Evolutionary conservation across 192 early-diverging fungal genomes (phyloP).

Genomic region (Podochytrium sp.): DNA sequence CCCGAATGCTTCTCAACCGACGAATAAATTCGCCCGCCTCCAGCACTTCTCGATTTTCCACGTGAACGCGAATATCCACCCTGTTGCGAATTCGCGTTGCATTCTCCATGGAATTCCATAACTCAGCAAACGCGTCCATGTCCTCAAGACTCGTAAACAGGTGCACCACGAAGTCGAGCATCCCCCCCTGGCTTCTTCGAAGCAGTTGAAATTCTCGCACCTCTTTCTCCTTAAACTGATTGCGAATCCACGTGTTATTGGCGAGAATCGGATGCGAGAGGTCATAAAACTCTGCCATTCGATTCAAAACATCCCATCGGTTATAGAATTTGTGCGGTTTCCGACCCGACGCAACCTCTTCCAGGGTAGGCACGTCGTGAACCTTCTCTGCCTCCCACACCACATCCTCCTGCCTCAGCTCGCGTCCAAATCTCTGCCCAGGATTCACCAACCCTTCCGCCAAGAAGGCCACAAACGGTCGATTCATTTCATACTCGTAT

Average conservation of each 20-base stretch:
- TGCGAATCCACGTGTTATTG: constrained; percentile 23
- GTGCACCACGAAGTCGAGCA: constrained; percentile 4
- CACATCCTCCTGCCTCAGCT: constrained; percentile 17
- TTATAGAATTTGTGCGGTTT: neutral
- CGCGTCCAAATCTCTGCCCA: constrained; percentile 30
- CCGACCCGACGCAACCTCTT: neutral
- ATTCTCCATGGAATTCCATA: constrained; percentile 13
- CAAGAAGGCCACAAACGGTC: constrained; percentile 24
- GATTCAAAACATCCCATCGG: constrained; percentile 16
- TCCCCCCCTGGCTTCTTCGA: neutral
- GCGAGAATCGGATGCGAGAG: constrained; percentile 19
- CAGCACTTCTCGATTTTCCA: constrained; percentile 17
- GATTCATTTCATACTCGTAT: constrained; percentile 38
- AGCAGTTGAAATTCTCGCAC: neutral
- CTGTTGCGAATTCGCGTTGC: constrained; percentile 4
- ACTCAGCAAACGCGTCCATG: neutral
- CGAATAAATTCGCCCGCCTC: neutral
- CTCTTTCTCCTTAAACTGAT: constrained; percentile 17
- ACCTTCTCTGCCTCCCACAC: constrained; percentile 17
- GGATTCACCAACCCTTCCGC: constrained; percentile 7
- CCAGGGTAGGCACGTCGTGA: neutral
- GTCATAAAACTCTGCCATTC: constrained; percentile 32
- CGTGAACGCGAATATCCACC: constrained; percentile 10
- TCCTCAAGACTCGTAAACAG: constrained; percentile 15
- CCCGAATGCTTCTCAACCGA: neutral